Base-by-base conservation (phyloP, 768 basidiomycete species). In the Naganishia kalamii region DNA sequence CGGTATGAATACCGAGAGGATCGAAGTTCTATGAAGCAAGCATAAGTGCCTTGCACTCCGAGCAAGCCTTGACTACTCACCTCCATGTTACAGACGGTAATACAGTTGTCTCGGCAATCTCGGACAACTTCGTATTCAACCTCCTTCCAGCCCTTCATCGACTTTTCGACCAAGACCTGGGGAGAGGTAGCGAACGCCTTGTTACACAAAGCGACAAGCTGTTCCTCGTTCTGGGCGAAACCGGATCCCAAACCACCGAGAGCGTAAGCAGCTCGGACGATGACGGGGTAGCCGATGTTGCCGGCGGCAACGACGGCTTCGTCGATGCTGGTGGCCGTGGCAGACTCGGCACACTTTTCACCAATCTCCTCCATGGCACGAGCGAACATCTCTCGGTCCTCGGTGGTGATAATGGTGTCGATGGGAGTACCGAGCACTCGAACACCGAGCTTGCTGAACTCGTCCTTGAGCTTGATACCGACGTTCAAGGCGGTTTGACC, bases 21-120 rank as follows among this genome's bases (percentile, higher is more conserved):
- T 99, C 94, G 71, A 99, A 99, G 82, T 99, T 99, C 94, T 98
- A 71, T 29, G 1, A 5, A 59, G 35, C 62, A 35, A 21, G n/a
- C 41, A 49, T 40, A 33, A 41, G 32, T 64, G 35, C 8, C 23
- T n/a, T n/a, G n/a, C n/a, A n/a, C n/a, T 15, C 62, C 21, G 32
- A 61, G 46, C 12, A 12, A 11, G 51, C 49, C 4, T 29, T 32
- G 21, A 29, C n/a, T 11, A 76, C 88, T 64, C 51, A 92, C 93
- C 89, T 99, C 94, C 94, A 99, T 99, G 81, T 99, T 99, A 81
- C 94, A 99, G 68, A 98, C 94, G 0, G 93, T 94, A 80, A 98
- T 98, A 76, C 94, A 98, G 77, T 99, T 99, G 76, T 98, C 90
- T 68, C 90, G 84, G 81, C 92, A 97, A 79, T 99, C 94, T 65